Base-by-base conservation (phyloP, 2,329 filamentous ascomycete genomes). In the Aspergillus sp. region DNA sequence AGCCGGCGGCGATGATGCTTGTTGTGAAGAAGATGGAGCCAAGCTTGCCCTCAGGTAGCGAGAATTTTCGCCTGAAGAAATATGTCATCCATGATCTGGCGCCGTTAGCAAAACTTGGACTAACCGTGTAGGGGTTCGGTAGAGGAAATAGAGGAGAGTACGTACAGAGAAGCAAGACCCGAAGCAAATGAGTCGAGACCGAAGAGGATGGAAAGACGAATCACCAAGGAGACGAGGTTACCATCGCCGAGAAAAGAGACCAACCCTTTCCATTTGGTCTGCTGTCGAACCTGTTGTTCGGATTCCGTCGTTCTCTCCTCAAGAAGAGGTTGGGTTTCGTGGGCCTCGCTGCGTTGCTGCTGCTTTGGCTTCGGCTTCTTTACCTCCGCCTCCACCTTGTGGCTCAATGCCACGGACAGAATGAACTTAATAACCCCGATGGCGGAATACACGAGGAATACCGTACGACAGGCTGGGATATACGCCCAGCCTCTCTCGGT, bases 121-220 rank as follows among this genome's bases (percentile, higher is more conserved):
- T 13, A 45, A 22, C n/a, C 20, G 48, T 36, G 15, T 13, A 32
- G 64, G 9, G 8, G 2, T 36, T 74, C 73, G 7, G 39, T 24
- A n/a, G 38, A 74, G 8, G 11, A 5, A n/a, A n/a, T n/a, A n/a
- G 24, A 9, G 2, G 17, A 41, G 15, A 72, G 20, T 7, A 76
- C 82, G 71, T 75, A 86, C 78, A 85, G 66, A 20, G 85, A 84
- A 4, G 86, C 87, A 69, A 93, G 81, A 2, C 89, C 89, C 1
- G 85, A 88, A 1, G 87, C 88, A 56, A 91, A 83, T 0, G 85
- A 83, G 69, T 92, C 89, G 5, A 91, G 66, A 1, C 81, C 82
- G 64, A 91, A 88, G 1, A 93, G 76, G 7, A 88, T 72, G 66
- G 86, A 89, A 0, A 93, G 78, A 49, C 85, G 64, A 20, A 72